Evolutionary conservation across 345 rosid genomes (phyloP).

Genomic region (Punica granatum): DNA sequence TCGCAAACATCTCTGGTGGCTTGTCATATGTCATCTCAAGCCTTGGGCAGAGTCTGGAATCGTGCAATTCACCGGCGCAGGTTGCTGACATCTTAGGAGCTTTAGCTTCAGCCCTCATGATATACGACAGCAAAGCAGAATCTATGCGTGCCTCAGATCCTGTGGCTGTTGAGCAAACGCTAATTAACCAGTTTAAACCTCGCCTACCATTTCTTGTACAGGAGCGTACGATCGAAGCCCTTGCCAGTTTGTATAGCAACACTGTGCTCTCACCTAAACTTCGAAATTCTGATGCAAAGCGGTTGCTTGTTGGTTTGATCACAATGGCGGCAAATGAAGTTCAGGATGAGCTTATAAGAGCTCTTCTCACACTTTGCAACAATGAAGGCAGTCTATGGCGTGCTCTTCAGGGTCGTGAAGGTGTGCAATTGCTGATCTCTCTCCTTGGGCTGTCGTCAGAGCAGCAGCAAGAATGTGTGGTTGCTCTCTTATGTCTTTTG

Average conservation of each 20-base stretch:
- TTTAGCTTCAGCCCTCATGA: slow-evolving; percentile 99
- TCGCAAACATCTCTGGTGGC: slow-evolving; percentile 98
- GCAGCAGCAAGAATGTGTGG: slow-evolving; percentile 99
- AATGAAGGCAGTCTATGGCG: slow-evolving; percentile 88
- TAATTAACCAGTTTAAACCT: slow-evolving; percentile 90
- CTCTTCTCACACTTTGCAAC: slow-evolving; percentile 82
- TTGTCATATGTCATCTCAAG: slow-evolving; percentile 93
- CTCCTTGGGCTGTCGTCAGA: slow-evolving; percentile 99
- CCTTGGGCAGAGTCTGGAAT: slow-evolving; percentile 99
- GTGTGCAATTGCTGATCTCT: slow-evolving; percentile 90
- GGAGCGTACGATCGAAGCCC: slow-evolving; percentile 97
- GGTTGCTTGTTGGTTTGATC: slow-evolving; percentile 94
- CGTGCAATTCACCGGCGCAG: slow-evolving; percentile 92
- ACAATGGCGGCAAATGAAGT: slow-evolving; percentile 96
- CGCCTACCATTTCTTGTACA: slow-evolving; percentile 79
- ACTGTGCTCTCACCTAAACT: slow-evolving; percentile 65
- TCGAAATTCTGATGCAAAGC: slow-evolving; percentile 81
- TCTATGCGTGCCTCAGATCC: slow-evolving; percentile 80
- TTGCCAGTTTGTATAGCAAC: slow-evolving; percentile 98
- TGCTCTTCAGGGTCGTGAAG: slow-evolving; percentile 97
- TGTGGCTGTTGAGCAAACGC: slow-evolving; percentile 62
- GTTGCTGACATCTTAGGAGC: slow-evolving; percentile 97
- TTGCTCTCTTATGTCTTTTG: slow-evolving; percentile 88
- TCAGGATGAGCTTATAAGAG: slow-evolving; percentile 89
- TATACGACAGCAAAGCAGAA: slow-evolving; percentile 88